phyloP scores from a whole-genome alignment of 306 rosid species.

The Dryas drummondii region DNA sequence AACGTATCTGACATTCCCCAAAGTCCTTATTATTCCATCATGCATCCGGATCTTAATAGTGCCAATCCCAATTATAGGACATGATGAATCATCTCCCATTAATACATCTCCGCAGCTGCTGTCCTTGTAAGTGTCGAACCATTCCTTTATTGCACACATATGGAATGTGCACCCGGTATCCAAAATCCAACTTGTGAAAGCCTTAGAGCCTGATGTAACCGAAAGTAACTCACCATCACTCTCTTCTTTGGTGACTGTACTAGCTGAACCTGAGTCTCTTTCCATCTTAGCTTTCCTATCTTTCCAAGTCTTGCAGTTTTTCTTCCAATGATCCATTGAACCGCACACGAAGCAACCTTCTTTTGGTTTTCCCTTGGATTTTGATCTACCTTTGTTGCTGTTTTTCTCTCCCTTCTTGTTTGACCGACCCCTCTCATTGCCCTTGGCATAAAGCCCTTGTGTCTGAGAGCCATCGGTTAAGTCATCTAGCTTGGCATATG shows the following conservation, averaged over 20 bases:
- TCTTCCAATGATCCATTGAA: too few species aligned
- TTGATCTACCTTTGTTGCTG: too few species aligned
- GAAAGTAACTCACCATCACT: neutral
- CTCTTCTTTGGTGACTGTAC: neutral
- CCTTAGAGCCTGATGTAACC: neutral
- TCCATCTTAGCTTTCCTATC: neutral
- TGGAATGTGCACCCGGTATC: neutral
- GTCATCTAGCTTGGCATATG: too few species aligned
- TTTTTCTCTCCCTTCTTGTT: too few species aligned
- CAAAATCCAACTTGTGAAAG: slow-evolving; percentile 1
- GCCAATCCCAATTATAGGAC: neutral
- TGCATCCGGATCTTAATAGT: neutral
- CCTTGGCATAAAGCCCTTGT: too few species aligned
- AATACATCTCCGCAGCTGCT: too few species aligned
- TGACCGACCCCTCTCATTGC: neutral
- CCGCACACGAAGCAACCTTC: too few species aligned
- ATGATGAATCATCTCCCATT: neutral
- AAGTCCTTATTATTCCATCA: too few species aligned
- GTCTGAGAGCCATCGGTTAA: too few species aligned
- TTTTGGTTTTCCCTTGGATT: too few species aligned
- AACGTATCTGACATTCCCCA: too few species aligned
- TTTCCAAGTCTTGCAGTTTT: too few species aligned
- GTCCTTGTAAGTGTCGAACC: neutral
- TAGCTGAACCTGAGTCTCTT: neutral
- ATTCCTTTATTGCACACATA: neutral